A percentile compares a stretch with the other conserved stretches of the same genome.
Evolutionary conservation across 176 grass and related monocot genomes (phyloP).

Genomic region (Dactylis glomerata): DNA sequence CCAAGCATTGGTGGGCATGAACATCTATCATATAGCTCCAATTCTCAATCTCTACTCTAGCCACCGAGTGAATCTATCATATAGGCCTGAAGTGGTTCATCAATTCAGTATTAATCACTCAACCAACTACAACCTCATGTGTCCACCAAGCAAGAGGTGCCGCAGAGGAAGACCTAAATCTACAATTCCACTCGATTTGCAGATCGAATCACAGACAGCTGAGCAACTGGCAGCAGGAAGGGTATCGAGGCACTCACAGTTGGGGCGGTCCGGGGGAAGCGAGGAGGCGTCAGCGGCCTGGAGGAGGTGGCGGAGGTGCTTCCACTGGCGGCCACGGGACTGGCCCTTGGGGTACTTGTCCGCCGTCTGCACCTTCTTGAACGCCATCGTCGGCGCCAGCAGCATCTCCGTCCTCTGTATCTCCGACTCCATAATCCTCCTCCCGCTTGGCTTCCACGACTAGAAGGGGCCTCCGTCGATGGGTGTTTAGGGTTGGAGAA

Average conservation of each 20-base stretch:
- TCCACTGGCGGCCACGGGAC: constrained; percentile 87
- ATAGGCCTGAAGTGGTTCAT: background rate
- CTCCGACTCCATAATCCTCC: constrained; percentile 61
- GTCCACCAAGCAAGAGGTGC: background rate
- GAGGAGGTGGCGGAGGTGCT: constrained; percentile 87
- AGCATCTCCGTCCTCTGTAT: constrained; percentile 67
- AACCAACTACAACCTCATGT: background rate
- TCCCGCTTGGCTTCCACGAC: background rate
- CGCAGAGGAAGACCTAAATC: background rate
- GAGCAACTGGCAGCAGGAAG: background rate
- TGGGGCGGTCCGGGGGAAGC: constrained; percentile 58
- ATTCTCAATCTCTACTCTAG: background rate
- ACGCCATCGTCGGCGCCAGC: constrained; percentile 52
- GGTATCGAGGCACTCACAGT: constrained; percentile 46
- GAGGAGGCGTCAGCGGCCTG: constrained; percentile 65
- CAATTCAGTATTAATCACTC: background rate
- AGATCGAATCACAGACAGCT: background rate
- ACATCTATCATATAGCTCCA: background rate
- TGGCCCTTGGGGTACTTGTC: constrained; percentile 97
- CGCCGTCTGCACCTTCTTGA: constrained; percentile 87
- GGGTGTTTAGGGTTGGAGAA: background rate
- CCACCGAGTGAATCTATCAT: background rate
- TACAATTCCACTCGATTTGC: background rate
- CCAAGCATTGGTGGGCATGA: background rate
- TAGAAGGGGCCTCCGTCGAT: background rate